Evolutionary conservation across 352 stramenopile species (phyloP), one percentile per base, ranked within the genome.

Genomic region (Plasmopara muralis): DNA sequence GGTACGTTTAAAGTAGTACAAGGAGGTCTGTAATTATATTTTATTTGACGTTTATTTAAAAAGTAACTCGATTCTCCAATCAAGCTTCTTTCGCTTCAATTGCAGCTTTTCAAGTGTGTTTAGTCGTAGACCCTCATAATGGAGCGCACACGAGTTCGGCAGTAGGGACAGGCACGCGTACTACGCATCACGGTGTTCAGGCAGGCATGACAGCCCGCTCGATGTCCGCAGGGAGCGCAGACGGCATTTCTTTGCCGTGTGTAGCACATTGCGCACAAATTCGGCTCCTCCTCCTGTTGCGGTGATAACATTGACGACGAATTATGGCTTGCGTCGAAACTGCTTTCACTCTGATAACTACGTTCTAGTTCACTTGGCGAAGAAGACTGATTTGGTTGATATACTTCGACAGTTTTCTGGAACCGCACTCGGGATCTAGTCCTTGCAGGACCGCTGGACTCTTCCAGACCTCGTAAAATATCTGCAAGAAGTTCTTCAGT

Each of bases 41-140:
- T 25, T 25, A 25, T 25, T 25, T 25, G 20, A 25, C 20, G 20
- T 25, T 25, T 25, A 3, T 25, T n/a, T 25, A 25, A 25, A 25
- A 25, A 25, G 20, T 25, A 25, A 35, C 31, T 35, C 6, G 31
- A 5, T 35, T 35, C 4, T 35, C 2, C 31, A 35, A 35, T 35
- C 31, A 35, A 12, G 31, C 31, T 35, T 35, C 31, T 4, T 35
- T 35, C 7, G 31, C 31, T 25, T 12, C 2, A 12, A 35, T 35
- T 12, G 31, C 10, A 35, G 31, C 0, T 35, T 35, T 35, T 12
- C 31, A 35, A n/a, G 6, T 35, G 6, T 12, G 31, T 31, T 20
- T 57, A 83, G 14, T 78, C 66, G 57, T 74, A 83, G 34, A 83
- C 65, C 35, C 66, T 55, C 47, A 83, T 67, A 52, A 85, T 62